Base-by-base conservation (phyloP, 2,329 filamentous ascomycete species). In the Trichoderma sp. region DNA sequence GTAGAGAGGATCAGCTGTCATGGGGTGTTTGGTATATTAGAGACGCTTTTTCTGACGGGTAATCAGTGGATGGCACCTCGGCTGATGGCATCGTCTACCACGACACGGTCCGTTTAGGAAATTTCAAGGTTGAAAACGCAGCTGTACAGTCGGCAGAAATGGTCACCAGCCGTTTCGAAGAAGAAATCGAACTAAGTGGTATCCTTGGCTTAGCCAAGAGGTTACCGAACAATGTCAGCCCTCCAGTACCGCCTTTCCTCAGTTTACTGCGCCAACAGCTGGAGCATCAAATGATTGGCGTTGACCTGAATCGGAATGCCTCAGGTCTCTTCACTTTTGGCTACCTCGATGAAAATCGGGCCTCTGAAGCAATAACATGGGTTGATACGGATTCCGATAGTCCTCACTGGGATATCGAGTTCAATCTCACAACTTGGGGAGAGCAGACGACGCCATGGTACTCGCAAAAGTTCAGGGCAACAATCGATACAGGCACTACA, bases 401-500 rank as follows among this genome's bases (percentile, higher is more conserved):
- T 56, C 76, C 75, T 28, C 77, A 81, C 71, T 82, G 84, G 70
- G 79, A 86, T 43, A 73, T 81, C 59, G 73, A 76, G 13, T 90
- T 90, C 76, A 79, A 84, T 54, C 76, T 85, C 32, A 87, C 75
- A 7, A 72, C 76, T 2, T 81, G 79, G 69, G 69, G 52, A 76
- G 74, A 75, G 24, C 69, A 90, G 43, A 83, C 90, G 75, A 83
- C 75, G 67, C 81, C 82, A 26, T 83, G 90, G 69, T 79, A 78
- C 59, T 83, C 79, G 70, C 85, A 80, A 55, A 73, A 74, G 21
- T 83, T 84, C 72, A 79, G 80, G 32, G 85, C 88, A 58, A 89
- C 91, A 67, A 83, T 87, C 32, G 90, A 93, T 78, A 92, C 90
- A 3, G 90, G 90, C 28, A 91, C 89, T 4, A 89, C 89, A 1